phyloP scores from a whole-genome alignment of 169 alveolate species.

The Pseudocohnilembus persalinus region DNA sequence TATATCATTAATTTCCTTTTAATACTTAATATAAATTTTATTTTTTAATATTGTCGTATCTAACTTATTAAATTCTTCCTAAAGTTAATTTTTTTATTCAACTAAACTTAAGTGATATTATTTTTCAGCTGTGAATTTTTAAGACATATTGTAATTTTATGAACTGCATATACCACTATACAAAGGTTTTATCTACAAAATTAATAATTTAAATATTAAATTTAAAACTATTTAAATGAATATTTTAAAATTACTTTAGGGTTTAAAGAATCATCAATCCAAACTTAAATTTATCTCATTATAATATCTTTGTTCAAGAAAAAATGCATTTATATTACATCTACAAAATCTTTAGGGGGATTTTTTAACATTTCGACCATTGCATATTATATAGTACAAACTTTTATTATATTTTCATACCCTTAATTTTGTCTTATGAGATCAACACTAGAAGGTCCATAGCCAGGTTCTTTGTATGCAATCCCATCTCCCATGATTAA shows the following conservation, averaged over 20 bases:
- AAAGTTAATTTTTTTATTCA: no score
- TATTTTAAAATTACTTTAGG: neutral
- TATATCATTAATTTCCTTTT: no score
- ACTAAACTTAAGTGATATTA: no score
- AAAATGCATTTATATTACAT: slow-evolving; percentile 77
- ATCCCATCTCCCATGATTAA: slow-evolving; percentile 49
- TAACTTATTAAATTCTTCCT: no score
- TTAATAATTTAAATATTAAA: no score
- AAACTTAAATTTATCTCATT: no score
- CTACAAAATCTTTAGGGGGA: slow-evolving; percentile 84
- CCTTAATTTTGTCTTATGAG: slow-evolving; percentile 41
- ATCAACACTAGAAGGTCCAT: slow-evolving; percentile 5
- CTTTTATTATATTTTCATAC: slow-evolving; percentile 77
- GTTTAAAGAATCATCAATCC: neutral
- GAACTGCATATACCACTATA: no score
- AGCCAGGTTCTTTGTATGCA: slow-evolving; percentile 3
- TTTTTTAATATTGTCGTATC: no score
- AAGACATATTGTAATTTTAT: no score
- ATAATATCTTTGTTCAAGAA: slow-evolving; percentile 57
- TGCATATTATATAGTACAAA: slow-evolving; percentile 80
- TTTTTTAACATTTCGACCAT: slow-evolving; percentile 80
- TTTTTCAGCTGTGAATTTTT: no score
- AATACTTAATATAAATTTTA: no score
- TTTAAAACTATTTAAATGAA: no score
- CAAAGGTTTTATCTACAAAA: neutral